Evolutionary conservation across 1,284 basidiomycete genomes (phyloP), one percentile per base, ranked within the genome.

Genomic region (Cutaneotrichosporon sp.): DNA sequence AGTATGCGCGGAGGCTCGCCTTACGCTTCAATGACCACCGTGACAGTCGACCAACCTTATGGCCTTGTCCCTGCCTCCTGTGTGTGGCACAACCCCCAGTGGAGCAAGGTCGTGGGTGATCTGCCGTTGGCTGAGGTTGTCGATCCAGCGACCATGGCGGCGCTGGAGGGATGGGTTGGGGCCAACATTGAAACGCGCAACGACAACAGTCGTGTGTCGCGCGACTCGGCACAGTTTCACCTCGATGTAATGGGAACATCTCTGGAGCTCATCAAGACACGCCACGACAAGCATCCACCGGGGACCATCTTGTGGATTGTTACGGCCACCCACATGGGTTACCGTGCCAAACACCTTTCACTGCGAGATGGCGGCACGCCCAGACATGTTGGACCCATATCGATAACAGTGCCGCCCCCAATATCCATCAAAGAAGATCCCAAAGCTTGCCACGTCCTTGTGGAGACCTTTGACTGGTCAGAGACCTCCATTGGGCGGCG

Each of bases 381-480:
- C n/a, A n/a, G n/a, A n/a, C n/a, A n/a, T n/a, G n/a, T n/a, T n/a
- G n/a, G n/a, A n/a, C n/a, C n/a, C n/a, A n/a, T n/a, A n/a, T n/a
- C n/a, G n/a, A n/a, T n/a, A n/a, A n/a, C n/a, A n/a, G n/a, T n/a
- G n/a, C n/a, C n/a, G n/a, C n/a, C n/a, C n/a, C n/a, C n/a, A n/a
- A n/a, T n/a, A n/a, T n/a, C n/a, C n/a, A n/a, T n/a, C n/a, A n/a
- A n/a, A n/a, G n/a, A n/a, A 5, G 14, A 25, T 8, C 22, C 59
- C 3, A 53, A 47, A 3, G 55, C 61, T n/a, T 65, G 60, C 33
- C 57, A 61, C 51, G 26, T 46, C 12, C 26, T 65, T 38, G 39
- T 72, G 10, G 57, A 66, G n/a, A 24, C 44, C 0, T 57, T 54
- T 1, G 65, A 72, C 50, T 73, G 71, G 71, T 51, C 60, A 1